Evolutionary conservation across 352 stramenopile species (phyloP).

Genomic region (Phytophthora hybrid): DNA sequence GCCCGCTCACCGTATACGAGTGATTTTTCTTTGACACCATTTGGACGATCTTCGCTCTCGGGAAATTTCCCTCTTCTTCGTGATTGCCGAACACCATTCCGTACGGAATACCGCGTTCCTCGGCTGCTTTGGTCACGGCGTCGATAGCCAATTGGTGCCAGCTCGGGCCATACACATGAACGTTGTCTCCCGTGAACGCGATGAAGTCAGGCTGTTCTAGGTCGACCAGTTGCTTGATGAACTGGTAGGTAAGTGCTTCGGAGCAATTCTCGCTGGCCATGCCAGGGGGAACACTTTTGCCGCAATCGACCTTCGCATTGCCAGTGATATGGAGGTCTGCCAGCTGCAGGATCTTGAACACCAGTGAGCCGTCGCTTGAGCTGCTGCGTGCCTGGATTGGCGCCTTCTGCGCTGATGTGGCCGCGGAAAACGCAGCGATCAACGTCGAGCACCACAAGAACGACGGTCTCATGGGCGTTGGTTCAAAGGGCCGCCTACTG

Average conservation of each 20-base stretch:
- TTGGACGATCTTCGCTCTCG: constrained; percentile 44
- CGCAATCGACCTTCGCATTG: constrained; percentile 42
- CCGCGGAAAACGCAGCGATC: background rate
- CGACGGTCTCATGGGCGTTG: no score
- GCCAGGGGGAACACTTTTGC: constrained; percentile 22
- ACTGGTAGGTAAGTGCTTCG: constrained; percentile 51
- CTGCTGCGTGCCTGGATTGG: constrained; percentile 32
- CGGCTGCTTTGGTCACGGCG: constrained; percentile 38
- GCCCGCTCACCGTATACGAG: constrained; percentile 54
- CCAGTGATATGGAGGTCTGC: constrained; percentile 64
- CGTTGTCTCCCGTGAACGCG: constrained; percentile 64
- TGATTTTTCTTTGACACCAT: constrained; percentile 44
- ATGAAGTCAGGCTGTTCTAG: constrained; percentile 61
- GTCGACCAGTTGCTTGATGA: constrained; percentile 58
- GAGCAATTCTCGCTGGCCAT: constrained; percentile 42
- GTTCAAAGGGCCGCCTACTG: no score
- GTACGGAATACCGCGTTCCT: constrained; percentile 57
- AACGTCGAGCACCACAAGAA: background rate
- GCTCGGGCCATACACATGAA: constrained; percentile 37
- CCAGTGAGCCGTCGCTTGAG: constrained; percentile 30
- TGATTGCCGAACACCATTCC: constrained; percentile 72
- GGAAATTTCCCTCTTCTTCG: constrained; percentile 56
- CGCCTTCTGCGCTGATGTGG: constrained; percentile 19
- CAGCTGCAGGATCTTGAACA: constrained; percentile 68
- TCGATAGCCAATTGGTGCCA: constrained; percentile 51